Conservation (phyloP, 2,329 filamentous ascomycete species). For the Penicillium capsulatum region DNA sequence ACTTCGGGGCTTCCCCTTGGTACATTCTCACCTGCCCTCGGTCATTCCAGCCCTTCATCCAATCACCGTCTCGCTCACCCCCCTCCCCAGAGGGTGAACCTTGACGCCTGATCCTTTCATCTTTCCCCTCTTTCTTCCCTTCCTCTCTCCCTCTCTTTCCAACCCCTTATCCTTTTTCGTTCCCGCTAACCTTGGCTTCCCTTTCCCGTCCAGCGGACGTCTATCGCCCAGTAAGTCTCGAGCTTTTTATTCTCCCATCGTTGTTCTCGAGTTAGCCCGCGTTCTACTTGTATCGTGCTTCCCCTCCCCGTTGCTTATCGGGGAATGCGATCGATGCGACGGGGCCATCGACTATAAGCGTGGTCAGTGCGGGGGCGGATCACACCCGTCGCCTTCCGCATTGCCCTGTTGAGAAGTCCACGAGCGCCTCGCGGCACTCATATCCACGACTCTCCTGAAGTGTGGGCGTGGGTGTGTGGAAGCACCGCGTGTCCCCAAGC, state of each 20-base stretch:
- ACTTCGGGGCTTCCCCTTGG: constrained; percentile 15
- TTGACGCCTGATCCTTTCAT: constrained; percentile 21
- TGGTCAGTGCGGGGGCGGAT: constrained; percentile 25
- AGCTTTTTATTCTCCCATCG: constrained; percentile 6
- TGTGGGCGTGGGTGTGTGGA: no score
- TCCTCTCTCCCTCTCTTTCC: constrained; percentile 9
- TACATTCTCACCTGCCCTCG: constrained; percentile 21
- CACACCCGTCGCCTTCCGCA: neutral
- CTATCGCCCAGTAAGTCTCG: constrained; percentile 46
- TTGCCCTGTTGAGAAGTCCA: neutral
- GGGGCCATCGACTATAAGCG: constrained; percentile 10
- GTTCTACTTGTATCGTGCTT: constrained; percentile 8
- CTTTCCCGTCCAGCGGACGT: constrained; percentile 38
- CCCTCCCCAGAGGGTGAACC: constrained; percentile 15
- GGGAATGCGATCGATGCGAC: constrained; percentile 3
- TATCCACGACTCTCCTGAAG: no score
- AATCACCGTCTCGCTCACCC: constrained; percentile 17
- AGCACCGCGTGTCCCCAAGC: neutral
- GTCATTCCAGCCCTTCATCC: constrained; percentile 17
- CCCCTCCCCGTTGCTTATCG: constrained; percentile 7
- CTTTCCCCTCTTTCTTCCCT: constrained; percentile 8
- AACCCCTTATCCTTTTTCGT: constrained; percentile 10
- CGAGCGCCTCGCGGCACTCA: neutral
- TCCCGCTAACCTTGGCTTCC: constrained; percentile 8
- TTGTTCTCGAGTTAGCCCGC: neutral